Evolutionary conservation across 2,329 filamentous ascomycete genomes (phyloP).

Genomic region (Pseudogymnoascus sp.): DNA sequence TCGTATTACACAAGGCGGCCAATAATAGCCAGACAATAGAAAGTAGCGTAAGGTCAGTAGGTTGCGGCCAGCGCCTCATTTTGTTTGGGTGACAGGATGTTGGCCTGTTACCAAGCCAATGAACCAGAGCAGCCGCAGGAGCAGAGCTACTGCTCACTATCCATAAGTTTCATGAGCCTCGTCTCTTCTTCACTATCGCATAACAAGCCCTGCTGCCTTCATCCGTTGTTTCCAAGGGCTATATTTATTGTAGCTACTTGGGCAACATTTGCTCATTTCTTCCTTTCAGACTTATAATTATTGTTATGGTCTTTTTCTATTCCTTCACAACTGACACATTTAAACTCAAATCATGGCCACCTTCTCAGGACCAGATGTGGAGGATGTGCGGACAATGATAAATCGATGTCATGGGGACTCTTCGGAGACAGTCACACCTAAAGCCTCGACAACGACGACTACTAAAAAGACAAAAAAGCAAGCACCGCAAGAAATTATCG

Average conservation of each 20-base stretch:
- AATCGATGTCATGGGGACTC: background rate
- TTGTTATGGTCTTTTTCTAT: background rate
- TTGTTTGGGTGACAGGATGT: background rate
- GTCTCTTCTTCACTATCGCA: background rate
- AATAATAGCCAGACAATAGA: background rate
- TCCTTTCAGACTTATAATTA: background rate
- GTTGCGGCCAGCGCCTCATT: background rate
- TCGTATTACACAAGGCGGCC: constrained; percentile 1
- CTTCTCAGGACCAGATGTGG: background rate
- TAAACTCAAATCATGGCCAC: background rate
- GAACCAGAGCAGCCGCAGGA: background rate
- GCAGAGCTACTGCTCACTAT: background rate
- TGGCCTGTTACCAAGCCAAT: background rate
- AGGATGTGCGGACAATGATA: background rate
- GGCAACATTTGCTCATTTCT: background rate
- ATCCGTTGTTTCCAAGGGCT: background rate
- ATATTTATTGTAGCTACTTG: background rate
- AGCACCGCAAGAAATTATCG: constrained; percentile 59
- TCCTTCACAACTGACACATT: background rate
- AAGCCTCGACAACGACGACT: background rate
- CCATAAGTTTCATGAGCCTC: background rate
- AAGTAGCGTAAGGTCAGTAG: background rate
- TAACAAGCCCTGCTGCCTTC: background rate
- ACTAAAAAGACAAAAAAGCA: constrained; percentile 39
- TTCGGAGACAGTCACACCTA: background rate